Conservation (phyloP, 176 grass and related monocot species). For the Oropetium thomaeum region DNA sequence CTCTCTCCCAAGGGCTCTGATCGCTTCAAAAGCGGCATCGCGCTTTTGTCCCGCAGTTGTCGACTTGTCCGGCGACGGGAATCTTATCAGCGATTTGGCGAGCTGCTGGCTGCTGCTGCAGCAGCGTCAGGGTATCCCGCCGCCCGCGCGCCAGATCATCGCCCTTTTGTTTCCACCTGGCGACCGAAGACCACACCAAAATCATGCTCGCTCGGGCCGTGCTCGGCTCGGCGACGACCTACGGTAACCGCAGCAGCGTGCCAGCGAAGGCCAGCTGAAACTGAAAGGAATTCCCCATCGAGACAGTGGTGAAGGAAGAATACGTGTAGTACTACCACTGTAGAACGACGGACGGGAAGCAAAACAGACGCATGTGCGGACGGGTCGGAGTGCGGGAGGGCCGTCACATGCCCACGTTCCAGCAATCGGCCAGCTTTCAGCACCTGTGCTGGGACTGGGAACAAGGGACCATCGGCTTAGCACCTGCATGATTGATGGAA, state of each 20-base stretch:
- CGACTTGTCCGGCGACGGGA: slow-evolving; percentile 17
- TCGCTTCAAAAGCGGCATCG: not conserved
- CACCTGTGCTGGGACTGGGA: not conserved
- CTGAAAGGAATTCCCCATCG: too few relatives aligned
- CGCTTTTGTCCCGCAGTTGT: slow-evolving; percentile 28
- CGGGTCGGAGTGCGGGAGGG: not conserved
- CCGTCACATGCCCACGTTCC: not conserved
- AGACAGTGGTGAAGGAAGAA: not conserved
- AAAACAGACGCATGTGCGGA: not conserved
- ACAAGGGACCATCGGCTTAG: not conserved
- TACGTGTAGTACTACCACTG: too few relatives aligned
- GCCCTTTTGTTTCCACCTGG: slow-evolving; percentile 21
- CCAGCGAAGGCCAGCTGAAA: not conserved
- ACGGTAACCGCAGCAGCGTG: not conserved
- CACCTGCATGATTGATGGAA: slow-evolving; percentile 11
- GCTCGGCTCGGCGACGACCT: not conserved
- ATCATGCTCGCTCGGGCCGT: slow-evolving; percentile 4
- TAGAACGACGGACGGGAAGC: not conserved
- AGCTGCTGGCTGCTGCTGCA: too few relatives aligned
- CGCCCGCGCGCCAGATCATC: too few relatives aligned
- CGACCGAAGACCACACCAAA: not conserved
- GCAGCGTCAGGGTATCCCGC: not conserved
- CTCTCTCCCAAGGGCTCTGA: too few relatives aligned
- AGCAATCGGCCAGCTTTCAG: not conserved
- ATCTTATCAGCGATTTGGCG: slow-evolving; percentile 5